phyloP scores from a whole-genome alignment of 805 yeast genomes.

The Gaillardinia entomophila region DNA sequence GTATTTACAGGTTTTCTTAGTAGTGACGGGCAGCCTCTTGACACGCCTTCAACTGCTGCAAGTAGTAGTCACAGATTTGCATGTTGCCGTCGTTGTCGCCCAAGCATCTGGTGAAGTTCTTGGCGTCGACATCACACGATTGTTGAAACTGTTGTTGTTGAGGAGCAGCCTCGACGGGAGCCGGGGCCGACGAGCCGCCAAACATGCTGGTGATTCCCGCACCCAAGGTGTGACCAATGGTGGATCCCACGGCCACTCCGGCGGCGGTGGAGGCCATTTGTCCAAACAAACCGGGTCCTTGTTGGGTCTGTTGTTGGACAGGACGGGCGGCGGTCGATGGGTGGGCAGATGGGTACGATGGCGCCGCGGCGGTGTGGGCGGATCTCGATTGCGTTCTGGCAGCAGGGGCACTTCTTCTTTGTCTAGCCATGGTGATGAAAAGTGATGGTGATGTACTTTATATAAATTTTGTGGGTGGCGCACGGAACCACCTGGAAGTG shows the following conservation, averaged over 20 bases:
- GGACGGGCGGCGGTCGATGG: conserved; percentile 31
- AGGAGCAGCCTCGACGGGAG: conserved; percentile 32
- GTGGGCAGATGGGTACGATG: conserved; percentile 41
- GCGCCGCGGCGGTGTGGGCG: conserved; percentile 73
- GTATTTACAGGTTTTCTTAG: conserved; percentile 25
- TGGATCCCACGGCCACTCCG: conserved; percentile 98
- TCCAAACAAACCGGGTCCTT: conserved; percentile 81
- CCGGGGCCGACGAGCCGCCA: conserved; percentile 63
- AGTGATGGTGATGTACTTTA: neutral
- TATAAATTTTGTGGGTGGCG: neutral
- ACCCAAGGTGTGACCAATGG: conserved; percentile 95
- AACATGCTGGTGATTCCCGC: conserved; percentile 89
- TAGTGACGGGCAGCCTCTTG: conserved; percentile 88
- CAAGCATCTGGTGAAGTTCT: conserved; percentile 91
- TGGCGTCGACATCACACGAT: conserved; percentile 88
- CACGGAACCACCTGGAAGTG: neutral
- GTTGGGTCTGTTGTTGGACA: conserved; percentile 40
- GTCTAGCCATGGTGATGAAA: conserved; percentile 37
- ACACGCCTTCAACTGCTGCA: conserved; percentile 96
- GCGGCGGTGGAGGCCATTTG: conserved; percentile 99
- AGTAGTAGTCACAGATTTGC: conserved; percentile 94
- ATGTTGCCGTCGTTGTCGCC: conserved; percentile 92
- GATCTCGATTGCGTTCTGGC: conserved; percentile 54
- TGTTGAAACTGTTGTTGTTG: conserved; percentile 34
- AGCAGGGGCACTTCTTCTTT: conserved; percentile 48